Percentiles rank a stretch among this genome's conserved stretches.
Conservation (phyloP, 352 stramenopile genomes). For the Phytopythium mirpurense region DNA sequence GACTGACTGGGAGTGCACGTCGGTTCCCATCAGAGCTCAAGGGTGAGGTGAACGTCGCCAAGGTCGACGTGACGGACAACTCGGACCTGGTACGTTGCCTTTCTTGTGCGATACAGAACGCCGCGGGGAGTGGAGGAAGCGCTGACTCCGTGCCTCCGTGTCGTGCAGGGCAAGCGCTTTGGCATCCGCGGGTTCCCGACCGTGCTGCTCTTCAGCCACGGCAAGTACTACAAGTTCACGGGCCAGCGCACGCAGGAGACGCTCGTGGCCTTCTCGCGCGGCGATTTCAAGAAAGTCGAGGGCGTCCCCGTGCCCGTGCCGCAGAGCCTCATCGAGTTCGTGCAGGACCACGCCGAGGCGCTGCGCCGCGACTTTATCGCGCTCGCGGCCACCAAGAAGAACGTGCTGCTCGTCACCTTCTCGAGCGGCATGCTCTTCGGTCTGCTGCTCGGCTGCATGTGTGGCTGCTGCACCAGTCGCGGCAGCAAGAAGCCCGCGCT, state of each 20-base stretch:
- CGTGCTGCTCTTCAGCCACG: constrained; percentile 71
- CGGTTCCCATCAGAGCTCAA: constrained; percentile 80
- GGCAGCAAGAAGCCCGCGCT: constrained; percentile 18
- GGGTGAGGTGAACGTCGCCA: constrained; percentile 86
- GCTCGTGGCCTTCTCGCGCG: constrained; percentile 51
- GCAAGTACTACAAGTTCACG: constrained; percentile 72
- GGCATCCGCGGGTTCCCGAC: constrained; percentile 75
- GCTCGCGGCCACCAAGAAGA: constrained; percentile 77
- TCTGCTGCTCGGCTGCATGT: constrained; percentile 62
- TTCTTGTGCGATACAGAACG: constrained; percentile 8
- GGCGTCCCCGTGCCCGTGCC: constrained; percentile 25
- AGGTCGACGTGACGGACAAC: constrained; percentile 86
- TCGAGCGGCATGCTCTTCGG: constrained; percentile 57
- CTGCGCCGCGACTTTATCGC: constrained; percentile 63
- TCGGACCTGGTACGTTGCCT: constrained; percentile 25
- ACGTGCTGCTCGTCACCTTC: constrained; percentile 74
- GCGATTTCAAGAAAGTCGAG: constrained; percentile 51
- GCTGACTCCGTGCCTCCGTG: neutral
- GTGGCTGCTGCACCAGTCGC: constrained; percentile 62
- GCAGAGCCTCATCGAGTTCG: constrained; percentile 29
- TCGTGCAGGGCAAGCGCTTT: constrained; percentile 71
- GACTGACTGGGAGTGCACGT: too few species aligned
- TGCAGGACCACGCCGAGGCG: constrained; percentile 32
- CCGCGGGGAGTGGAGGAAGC: too few species aligned
- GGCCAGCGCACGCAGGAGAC: constrained; percentile 51